Percentiles rank a stretch among this genome's conserved stretches.
phyloP scores from a whole-genome alignment of 1,284 basidiomycete species.

The Apiotrichum laibachii region DNA sequence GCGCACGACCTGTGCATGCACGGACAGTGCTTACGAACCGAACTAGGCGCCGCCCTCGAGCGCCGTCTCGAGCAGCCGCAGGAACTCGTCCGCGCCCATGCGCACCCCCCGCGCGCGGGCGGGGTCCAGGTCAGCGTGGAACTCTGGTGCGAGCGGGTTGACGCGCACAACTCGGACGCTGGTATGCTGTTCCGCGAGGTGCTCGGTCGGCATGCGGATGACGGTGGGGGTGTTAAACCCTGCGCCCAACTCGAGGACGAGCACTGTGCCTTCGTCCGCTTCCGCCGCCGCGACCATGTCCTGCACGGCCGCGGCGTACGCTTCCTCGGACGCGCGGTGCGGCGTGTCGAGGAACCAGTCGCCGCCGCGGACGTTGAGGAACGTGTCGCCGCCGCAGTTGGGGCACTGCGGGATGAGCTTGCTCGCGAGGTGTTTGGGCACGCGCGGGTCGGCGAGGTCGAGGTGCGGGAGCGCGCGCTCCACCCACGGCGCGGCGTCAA shows the following conservation, averaged over 20 bases:
- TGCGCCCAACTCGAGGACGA: conserved; percentile 12
- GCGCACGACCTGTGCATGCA: too few relatives aligned
- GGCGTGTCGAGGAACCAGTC: conserved; percentile 20
- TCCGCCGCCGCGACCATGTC: not conserved
- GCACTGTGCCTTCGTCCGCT: not conserved
- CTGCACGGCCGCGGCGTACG: conserved; percentile 5
- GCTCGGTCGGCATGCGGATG: conserved; percentile 10
- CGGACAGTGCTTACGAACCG: too few relatives aligned
- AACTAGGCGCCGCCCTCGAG: too few relatives aligned
- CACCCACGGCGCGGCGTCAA: conserved; percentile 6
- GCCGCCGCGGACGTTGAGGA: conserved; percentile 18
- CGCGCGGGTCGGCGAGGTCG: conserved; percentile 9
- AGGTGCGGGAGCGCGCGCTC: conserved; percentile 6
- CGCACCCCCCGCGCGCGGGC: not conserved
- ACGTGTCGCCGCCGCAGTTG: conserved; percentile 14
- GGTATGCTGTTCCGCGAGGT: not conserved
- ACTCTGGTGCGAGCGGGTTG: not conserved
- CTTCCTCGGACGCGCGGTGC: not conserved
- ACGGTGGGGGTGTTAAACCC: conserved; percentile 19
- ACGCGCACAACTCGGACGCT: not conserved
- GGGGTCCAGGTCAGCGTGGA: not conserved
- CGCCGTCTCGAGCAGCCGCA: too few relatives aligned
- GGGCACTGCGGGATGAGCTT: conserved; percentile 14
- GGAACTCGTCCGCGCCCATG: conserved; percentile 2
- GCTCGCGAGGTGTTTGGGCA: conserved; percentile 2